Percentiles rank a stretch among this genome's conserved stretches.
Evolutionary conservation across 1,139 yeast genomes (phyloP).

Genomic region (Geotrichum phurueaensis): DNA sequence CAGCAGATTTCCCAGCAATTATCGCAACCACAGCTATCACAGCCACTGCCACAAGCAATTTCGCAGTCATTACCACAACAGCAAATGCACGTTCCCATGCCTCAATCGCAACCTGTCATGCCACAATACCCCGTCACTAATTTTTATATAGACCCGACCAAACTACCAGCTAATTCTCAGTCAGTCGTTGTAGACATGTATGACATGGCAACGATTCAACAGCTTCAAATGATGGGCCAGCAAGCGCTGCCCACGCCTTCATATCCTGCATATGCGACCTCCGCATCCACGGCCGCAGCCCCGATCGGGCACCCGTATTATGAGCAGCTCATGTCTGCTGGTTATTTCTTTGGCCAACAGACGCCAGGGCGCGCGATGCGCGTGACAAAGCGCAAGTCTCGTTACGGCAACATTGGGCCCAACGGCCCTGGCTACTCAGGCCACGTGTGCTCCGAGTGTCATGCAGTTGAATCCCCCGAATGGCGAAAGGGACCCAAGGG

Average conservation of each 20-base stretch:
- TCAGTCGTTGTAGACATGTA: not conserved
- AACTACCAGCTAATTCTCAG: constrained; percentile 1
- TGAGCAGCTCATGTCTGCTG: not conserved
- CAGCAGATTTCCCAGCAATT: not conserved
- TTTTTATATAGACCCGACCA: constrained; percentile 1
- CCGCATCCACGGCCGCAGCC: not conserved
- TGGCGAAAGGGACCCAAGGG: constrained; percentile 67
- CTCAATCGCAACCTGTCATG: not conserved
- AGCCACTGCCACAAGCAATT: not conserved
- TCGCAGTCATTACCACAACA: constrained; percentile 4
- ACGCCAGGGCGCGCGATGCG: not conserved
- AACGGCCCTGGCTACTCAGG: constrained; percentile 2
- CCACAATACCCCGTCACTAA: not conserved
- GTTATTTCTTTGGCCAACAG: not conserved
- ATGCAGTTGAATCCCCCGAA: constrained; percentile 61
- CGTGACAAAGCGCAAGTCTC: constrained; percentile 2
- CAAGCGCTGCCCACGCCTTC: constrained; percentile 8
- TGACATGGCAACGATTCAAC: constrained; percentile 6
- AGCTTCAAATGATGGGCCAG: constrained; percentile 12
- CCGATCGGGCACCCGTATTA: not conserved
- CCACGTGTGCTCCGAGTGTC: constrained; percentile 41
- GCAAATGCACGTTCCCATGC: not conserved
- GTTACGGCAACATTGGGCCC: constrained; percentile 3
- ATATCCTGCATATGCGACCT: not conserved
- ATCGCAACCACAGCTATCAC: not conserved